A percentile compares a stretch with the other conserved stretches of the same genome.
Conservation (phyloP, 257 asterid species). For the Schizonepeta tenuifolia region DNA sequence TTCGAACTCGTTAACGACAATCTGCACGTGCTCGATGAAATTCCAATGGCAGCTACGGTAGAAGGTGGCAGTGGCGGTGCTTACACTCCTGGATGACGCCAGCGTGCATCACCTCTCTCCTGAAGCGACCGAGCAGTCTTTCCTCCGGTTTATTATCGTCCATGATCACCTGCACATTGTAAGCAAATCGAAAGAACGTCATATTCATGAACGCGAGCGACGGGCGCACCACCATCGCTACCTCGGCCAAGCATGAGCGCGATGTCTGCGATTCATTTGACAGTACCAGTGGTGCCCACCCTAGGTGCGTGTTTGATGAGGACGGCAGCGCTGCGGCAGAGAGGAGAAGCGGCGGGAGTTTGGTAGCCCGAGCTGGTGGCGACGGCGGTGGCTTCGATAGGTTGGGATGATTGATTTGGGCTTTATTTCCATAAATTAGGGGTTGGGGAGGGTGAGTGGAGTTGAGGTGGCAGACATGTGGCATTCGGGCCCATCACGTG, state of each 20-base stretch:
- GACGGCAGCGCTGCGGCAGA: constrained; percentile 38
- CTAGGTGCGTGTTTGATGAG: constrained; percentile 8
- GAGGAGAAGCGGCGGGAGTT: no score
- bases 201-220: constrained; percentile 71
- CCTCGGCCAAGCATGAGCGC: constrained; percentile 39
- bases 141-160: constrained; percentile 90
- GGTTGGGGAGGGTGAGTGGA: no score
- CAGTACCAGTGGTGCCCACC: constrained; percentile 40
- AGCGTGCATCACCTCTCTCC: constrained; percentile 86
- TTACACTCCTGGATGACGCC: constrained; percentile 88
- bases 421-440: no score
- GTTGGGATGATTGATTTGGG: no score
- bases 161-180: constrained; percentile 80
- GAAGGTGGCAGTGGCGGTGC: constrained; percentile 82
- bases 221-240: constrained; percentile 64
- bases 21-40: no score
- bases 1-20: no score
- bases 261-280: constrained; percentile 41
- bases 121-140: constrained; percentile 78
- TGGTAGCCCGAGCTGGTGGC: no score
- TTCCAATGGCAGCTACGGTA: no score
- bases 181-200: constrained; percentile 61
- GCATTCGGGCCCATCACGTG: no score
- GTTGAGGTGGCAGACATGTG: no score
- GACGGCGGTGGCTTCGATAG: no score